phyloP scores from a whole-genome alignment of 305 asterid genomes.

The Galium porrigens region DNA sequence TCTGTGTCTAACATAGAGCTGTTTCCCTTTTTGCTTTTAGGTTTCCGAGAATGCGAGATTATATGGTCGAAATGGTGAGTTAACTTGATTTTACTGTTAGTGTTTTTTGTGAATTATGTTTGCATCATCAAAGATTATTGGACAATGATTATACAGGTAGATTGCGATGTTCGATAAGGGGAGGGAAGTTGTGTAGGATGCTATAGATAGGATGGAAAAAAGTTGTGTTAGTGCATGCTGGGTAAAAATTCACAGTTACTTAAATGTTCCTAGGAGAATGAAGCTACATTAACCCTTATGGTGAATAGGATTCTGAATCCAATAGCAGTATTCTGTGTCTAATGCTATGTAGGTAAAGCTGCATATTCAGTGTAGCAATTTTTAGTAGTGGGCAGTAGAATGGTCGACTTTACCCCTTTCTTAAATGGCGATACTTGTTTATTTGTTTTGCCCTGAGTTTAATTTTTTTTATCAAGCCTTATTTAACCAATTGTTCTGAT shows the following conservation, averaged over 20 bases:
- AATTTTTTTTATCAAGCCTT: neutral
- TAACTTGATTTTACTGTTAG: neutral
- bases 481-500: neutral
- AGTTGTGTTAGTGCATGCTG: slow-evolving; percentile 10
- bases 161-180: neutral
- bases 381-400: neutral
- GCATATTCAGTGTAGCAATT: neutral
- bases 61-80: slow-evolving; percentile 69
- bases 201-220: slow-evolving; percentile 28
- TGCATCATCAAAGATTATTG: too few relatives aligned
- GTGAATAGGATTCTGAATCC: neutral
- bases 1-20: neutral
- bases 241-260: neutral
- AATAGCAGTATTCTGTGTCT: neutral
- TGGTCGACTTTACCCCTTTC: neutral
- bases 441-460: neutral
- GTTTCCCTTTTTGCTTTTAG: slow-evolving; percentile 26
- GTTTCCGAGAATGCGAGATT: slow-evolving; percentile 53
- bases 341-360: neutral
- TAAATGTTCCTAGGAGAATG: neutral
- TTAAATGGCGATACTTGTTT: neutral
- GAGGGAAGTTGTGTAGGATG: neutral
- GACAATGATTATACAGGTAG: neutral
- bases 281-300: neutral
- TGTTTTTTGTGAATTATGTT: neutral